A percentile compares a stretch with the other conserved stretches of the same genome.
phyloP scores from a whole-genome alignment of 495 filamentous ascomycete species.

The Penicillium lividum region DNA sequence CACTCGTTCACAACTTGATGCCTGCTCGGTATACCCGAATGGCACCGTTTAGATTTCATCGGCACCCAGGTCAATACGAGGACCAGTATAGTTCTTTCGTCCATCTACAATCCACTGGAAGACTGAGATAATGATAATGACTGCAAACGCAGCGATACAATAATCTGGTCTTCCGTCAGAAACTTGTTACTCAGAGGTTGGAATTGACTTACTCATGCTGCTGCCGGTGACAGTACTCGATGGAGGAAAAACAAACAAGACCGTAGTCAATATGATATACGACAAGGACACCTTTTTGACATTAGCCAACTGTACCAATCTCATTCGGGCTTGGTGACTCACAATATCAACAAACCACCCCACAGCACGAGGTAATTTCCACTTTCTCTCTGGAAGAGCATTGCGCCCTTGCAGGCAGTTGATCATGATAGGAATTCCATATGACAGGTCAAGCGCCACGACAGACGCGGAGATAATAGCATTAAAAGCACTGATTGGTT shows the following conservation, averaged over 20 bases:
- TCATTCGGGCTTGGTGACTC: slow-evolving; percentile 9
- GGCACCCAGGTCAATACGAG: slow-evolving; percentile 43
- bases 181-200: background rate
- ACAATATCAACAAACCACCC: slow-evolving; percentile 65
- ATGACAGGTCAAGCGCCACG: slow-evolving; percentile 67
- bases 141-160: slow-evolving; percentile 67
- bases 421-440: slow-evolving; percentile 67
- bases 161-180: slow-evolving; percentile 45
- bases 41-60: background rate
- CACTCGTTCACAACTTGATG: too few species aligned
- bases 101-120: slow-evolving; percentile 71
- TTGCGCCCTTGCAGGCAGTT: slow-evolving; percentile 63
- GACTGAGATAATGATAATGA: slow-evolving; percentile 63
- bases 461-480: slow-evolving; percentile 72
- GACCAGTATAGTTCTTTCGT: slow-evolving; percentile 65
- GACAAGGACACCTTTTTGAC: slow-evolving; percentile 54
- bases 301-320: background rate
- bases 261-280: slow-evolving; percentile 67
- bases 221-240: slow-evolving; percentile 59
- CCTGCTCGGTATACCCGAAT: background rate
- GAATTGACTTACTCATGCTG: slow-evolving; percentile 61
- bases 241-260: slow-evolving; percentile 73
- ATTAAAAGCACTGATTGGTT: slow-evolving; percentile 41
- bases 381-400: slow-evolving; percentile 60
- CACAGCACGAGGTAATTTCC: slow-evolving; percentile 53